A percentile compares a stretch with the other conserved stretches of the same genome.
These are phyloP conservation scores for Bromus sterilis DNA, from an alignment of 176 grass and related monocot species.

Conservation along the genomic window DNA sequence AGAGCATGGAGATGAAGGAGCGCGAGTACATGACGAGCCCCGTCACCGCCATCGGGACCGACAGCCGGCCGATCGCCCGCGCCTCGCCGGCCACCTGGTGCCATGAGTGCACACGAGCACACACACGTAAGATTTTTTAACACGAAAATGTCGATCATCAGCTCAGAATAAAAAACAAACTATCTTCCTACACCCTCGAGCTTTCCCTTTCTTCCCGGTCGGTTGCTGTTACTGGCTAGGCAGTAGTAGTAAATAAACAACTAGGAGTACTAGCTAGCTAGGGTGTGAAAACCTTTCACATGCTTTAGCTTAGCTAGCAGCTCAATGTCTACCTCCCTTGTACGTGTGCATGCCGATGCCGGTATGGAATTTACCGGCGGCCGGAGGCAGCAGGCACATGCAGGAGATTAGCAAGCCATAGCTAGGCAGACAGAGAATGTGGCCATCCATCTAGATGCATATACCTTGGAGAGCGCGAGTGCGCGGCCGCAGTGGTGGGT, in stretches of 20 bases:
- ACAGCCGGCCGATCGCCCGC: constrained; percentile 65
- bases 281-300: neutral
- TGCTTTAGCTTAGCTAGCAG: constrained; percentile 2
- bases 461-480: constrained; percentile 39
- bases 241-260: constrained; percentile 6
- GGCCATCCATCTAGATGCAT: neutral
- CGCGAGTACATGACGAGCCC: constrained; percentile 89
- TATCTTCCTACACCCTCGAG: constrained; percentile 7
- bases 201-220: constrained; percentile 18
- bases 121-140: constrained; percentile 13
- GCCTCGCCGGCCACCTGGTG: constrained; percentile 73
- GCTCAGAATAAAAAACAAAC: neutral
- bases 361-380: neutral
- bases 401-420: neutral
- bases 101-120: neutral
- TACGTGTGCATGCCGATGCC: neutral
- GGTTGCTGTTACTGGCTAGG: constrained; percentile 9
- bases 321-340: neutral
- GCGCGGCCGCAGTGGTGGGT: neutral
- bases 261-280: neutral
- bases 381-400: neutral
- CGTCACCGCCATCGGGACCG: constrained; percentile 71
- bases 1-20: constrained; percentile 87
- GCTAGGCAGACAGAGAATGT: neutral
- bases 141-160: neutral